A percentile compares a stretch with the other conserved stretches of the same genome.
Conservation (phyloP, 192 early-diverging fungal species). For the Backusella mclennaniae region DNA sequence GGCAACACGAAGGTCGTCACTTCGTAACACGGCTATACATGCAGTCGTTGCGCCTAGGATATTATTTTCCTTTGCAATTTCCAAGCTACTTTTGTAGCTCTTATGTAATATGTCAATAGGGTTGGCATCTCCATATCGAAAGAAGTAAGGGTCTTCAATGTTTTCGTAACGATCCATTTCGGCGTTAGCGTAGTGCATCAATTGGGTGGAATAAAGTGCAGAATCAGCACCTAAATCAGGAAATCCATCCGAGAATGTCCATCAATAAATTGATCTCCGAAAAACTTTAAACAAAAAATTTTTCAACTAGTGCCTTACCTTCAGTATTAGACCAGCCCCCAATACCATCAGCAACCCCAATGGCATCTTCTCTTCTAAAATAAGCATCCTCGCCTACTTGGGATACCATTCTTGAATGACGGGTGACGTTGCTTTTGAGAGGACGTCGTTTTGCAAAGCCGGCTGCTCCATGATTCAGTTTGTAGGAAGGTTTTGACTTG, state of each 20-base stretch:
- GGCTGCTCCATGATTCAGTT: slow-evolving; percentile 48
- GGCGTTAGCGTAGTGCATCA: slow-evolving; percentile 88
- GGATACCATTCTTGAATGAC: slow-evolving; percentile 45
- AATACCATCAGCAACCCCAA: slow-evolving; percentile 94
- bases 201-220: slow-evolving; percentile 82
- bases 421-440: slow-evolving; percentile 36
- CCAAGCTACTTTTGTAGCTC: slow-evolving; percentile 72
- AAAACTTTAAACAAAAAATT: neutral
- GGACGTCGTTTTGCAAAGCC: slow-evolving; percentile 47
- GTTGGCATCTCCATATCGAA: slow-evolving; percentile 75
- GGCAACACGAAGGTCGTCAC: slow-evolving; percentile 89
- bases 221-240: slow-evolving; percentile 71
- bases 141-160: slow-evolving; percentile 73
- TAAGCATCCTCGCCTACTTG: slow-evolving; percentile 93
- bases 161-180: slow-evolving; percentile 90
- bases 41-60: slow-evolving; percentile 92
- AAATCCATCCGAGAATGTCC: neutral
- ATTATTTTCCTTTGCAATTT: slow-evolving; percentile 68
- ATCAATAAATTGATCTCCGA: neutral
- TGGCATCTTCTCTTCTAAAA: slow-evolving; percentile 78
- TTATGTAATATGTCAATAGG: slow-evolving; percentile 77
- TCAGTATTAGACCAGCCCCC: slow-evolving; percentile 72
- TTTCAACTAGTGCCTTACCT: slow-evolving; percentile 10
- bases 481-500: slow-evolving; percentile 39
- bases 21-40: slow-evolving; percentile 79